Percentiles rank a stretch among this genome's conserved stretches.
These are phyloP conservation scores for Aspergillus brasiliensis DNA, from an alignment of 2,329 filamentous ascomycete genomes.

Conservation along the genomic window DNA sequence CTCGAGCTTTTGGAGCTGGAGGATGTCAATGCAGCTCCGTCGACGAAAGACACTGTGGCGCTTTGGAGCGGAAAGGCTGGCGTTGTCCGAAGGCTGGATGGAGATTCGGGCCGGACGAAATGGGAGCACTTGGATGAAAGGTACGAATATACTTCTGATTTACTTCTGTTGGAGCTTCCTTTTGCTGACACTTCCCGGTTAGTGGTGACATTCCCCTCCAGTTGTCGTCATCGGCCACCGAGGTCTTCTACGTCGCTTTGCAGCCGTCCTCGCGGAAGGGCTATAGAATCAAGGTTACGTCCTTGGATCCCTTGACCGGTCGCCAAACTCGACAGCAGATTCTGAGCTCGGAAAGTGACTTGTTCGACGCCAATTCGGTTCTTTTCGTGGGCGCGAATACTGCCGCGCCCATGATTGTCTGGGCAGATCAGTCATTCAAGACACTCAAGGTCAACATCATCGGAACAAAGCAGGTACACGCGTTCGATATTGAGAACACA, in stretches of 20 bases:
- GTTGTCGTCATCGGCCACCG: constrained; percentile 68
- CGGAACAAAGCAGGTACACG: constrained; percentile 43
- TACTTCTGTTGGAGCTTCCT: background rate
- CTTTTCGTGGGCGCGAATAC: constrained; percentile 45
- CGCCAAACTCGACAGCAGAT: constrained; percentile 70
- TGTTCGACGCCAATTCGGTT: constrained; percentile 49
- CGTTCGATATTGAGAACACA: constrained; percentile 42
- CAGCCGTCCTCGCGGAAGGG: constrained; percentile 67
- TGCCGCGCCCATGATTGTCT: constrained; percentile 46
- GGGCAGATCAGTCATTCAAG: constrained; percentile 48
- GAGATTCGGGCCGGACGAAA: constrained; percentile 68
- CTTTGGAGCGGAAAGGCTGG: constrained; percentile 61
- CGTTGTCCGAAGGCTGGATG: constrained; percentile 70
- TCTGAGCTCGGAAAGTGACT: constrained; percentile 73
- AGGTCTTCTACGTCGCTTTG: constrained; percentile 74
- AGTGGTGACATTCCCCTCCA: constrained; percentile 74
- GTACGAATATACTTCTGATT: constrained; percentile 32
- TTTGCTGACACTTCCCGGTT: constrained; percentile 21
- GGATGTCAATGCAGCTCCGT: constrained; percentile 53
- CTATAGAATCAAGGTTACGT: constrained; percentile 74
- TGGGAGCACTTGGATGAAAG: constrained; percentile 75
- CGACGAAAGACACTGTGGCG: constrained; percentile 64
- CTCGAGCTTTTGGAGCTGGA: constrained; percentile 76
- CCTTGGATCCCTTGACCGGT: constrained; percentile 73
- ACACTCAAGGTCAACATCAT: constrained; percentile 49